Evolutionary conservation across 148 eudicot species (phyloP).

Genomic region (Rhododendron molle): DNA sequence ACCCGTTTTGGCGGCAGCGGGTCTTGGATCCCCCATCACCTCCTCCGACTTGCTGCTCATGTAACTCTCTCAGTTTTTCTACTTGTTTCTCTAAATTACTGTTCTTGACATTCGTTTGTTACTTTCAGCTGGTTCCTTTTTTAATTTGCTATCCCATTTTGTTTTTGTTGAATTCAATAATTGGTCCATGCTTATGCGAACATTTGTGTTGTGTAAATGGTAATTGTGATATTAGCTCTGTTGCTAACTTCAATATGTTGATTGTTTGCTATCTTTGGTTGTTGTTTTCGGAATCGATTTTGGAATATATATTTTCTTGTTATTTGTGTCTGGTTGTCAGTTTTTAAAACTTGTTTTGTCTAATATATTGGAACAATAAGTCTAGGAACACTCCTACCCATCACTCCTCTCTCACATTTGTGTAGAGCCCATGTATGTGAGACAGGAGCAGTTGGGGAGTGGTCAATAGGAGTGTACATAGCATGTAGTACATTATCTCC

Average conservation of each 20-base stretch:
- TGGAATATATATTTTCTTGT: neutral
- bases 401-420: too few species aligned
- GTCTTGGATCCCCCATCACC: conserved; percentile 61
- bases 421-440: too few species aligned
- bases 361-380: neutral
- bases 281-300: neutral
- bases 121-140: neutral
- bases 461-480: too few species aligned
- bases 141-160: neutral
- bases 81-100: neutral
- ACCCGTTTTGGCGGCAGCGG: conserved; percentile 74
- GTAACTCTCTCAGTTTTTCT: conserved; percentile 5
- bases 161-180: neutral
- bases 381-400: too few species aligned
- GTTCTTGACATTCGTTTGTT: neutral
- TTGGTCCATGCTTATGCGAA: neutral
- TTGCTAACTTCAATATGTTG: too few species aligned
- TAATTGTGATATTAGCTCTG: neutral
- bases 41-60: conserved; percentile 32
- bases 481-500: neutral
- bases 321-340: neutral
- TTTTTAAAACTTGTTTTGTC: neutral
- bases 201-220: neutral
- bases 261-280: too few species aligned
- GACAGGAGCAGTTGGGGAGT: too few species aligned